phyloP scores from a whole-genome alignment of 495 filamentous ascomycete species.

The Penicillium arizonense region DNA sequence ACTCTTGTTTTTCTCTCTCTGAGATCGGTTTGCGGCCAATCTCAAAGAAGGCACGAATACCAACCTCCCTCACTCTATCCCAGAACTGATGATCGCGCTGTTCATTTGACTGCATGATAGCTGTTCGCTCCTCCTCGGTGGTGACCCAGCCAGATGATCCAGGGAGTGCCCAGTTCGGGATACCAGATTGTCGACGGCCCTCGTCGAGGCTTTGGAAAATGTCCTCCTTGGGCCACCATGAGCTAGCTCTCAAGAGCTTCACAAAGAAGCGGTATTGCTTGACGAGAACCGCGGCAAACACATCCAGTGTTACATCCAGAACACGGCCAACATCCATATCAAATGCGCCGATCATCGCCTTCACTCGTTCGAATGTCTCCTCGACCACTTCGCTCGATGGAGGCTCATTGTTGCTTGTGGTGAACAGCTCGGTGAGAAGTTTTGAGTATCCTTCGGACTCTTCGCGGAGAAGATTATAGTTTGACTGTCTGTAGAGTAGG shows the following conservation, averaged over 20 bases:
- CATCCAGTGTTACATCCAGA: slow-evolving; percentile 87
- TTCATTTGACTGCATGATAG: slow-evolving; percentile 47
- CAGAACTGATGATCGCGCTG: slow-evolving; percentile 78
- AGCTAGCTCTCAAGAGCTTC: slow-evolving; percentile 83
- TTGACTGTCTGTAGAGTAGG: slow-evolving; percentile 88
- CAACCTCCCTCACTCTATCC: slow-evolving; percentile 69
- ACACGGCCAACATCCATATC: slow-evolving; percentile 93
- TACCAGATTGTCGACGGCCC: slow-evolving; percentile 42
- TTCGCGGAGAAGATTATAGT: slow-evolving; percentile 93
- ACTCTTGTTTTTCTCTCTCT: slow-evolving; percentile 43
- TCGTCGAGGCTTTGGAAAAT: slow-evolving; percentile 28
- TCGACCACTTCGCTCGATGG: slow-evolving; percentile 62
- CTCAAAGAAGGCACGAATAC: slow-evolving; percentile 85
- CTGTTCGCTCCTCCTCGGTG: slow-evolving; percentile 63
- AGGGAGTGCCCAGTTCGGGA: slow-evolving; percentile 82
- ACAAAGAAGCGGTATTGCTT: slow-evolving; percentile 89
- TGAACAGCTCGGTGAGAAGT: slow-evolving; percentile 84
- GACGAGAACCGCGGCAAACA: slow-evolving; percentile 80
- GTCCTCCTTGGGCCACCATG: slow-evolving; percentile 88
- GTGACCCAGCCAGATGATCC: slow-evolving; percentile 54
- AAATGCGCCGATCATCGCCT: slow-evolving; percentile 88
- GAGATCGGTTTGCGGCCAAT: slow-evolving; percentile 61
- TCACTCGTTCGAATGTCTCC: slow-evolving; percentile 75
- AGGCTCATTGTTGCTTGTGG: slow-evolving; percentile 63
- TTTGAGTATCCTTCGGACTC: slow-evolving; percentile 95